Conservation (phyloP, 2,329 filamentous ascomycete species). For the Alternaria atra region DNA sequence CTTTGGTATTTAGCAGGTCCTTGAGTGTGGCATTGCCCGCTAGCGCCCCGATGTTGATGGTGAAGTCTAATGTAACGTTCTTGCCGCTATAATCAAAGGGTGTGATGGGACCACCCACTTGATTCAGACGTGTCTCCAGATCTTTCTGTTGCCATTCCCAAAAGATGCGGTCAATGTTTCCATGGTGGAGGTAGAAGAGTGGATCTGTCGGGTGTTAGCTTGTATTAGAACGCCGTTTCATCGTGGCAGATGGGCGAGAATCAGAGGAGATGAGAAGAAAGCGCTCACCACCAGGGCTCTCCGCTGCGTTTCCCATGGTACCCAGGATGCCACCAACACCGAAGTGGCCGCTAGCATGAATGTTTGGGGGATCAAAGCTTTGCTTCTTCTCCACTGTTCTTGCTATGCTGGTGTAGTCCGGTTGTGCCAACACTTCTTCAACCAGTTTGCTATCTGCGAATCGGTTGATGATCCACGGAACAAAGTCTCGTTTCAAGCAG, state of each 20-base stretch:
- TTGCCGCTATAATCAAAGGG: constrained; percentile 34
- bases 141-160: constrained; percentile 44
- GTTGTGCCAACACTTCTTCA: constrained; percentile 34
- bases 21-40: constrained; percentile 38
- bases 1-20: constrained; percentile 38
- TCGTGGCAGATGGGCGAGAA: not conserved
- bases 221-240: not conserved
- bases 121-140: constrained; percentile 38
- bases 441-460: constrained; percentile 30
- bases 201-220: constrained; percentile 24
- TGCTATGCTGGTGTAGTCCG: constrained; percentile 42
- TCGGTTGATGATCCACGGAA: constrained; percentile 31
- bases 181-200: constrained; percentile 52
- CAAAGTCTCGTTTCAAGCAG: constrained; percentile 47
- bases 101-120: constrained; percentile 48
- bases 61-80: constrained; percentile 46
- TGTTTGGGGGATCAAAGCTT: constrained; percentile 39
- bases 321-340: constrained; percentile 48
- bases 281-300: constrained; percentile 38
- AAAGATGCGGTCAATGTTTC: constrained; percentile 49
- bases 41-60: constrained; percentile 41
- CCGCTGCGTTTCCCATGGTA: constrained; percentile 43
- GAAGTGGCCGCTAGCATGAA: constrained; percentile 50
- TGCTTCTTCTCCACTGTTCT: constrained; percentile 37
- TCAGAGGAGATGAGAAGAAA: not conserved